Evolutionary conservation across 2,329 filamentous ascomycete genomes (phyloP), one percentile per base, ranked within the genome.

Genomic region (Lachnellula subtilissima): DNA sequence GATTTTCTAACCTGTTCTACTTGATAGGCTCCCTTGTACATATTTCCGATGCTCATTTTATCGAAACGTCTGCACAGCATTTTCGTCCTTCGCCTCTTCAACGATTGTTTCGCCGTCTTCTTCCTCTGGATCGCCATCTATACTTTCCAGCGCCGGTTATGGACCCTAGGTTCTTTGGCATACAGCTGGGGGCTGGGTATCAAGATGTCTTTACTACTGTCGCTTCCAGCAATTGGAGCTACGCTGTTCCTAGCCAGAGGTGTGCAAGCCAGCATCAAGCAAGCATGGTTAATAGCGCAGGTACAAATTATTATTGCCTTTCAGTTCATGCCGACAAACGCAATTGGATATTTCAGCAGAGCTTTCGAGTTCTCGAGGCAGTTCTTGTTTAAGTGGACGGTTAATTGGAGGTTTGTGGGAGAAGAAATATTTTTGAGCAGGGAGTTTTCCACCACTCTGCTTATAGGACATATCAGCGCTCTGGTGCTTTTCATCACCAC

Each of bases 321-420:
- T 45, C 91, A 91, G 0, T 97, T 97, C 73, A 70, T 89, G 22
- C 71, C 78, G 9, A 75, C 75, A 42, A 87, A 91, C 64, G 73
- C 85, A 19, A 72, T 74, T 57, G 89, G 86, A 28, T 99, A 99
- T 70, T 69, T 95, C 17, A 81, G 83, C 48, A 81, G 88, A 61
- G 91, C 94, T 0, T 99, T 99, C 69, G 91, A 99, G 74, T 80
- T 99, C 56, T 91, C 89, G 48, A 82, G 94, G 53, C 85, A 90
- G 65, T 99, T 99, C 74, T 80, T 96, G 66, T 97, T 93, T 78
- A 91, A 93, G 74, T 99, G 94, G 94, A 99, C 94, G 0, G 94
- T 99, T 64, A 99, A 99, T 73, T 99, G 94, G 94, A 85, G 92
- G 53, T 97, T 97, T 70, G 74, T 97, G n/a, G 86, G 88, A 15